Evolutionary conservation across 495 filamentous ascomycete genomes (phyloP).

Genomic region (Aspergillus nanangensis): DNA sequence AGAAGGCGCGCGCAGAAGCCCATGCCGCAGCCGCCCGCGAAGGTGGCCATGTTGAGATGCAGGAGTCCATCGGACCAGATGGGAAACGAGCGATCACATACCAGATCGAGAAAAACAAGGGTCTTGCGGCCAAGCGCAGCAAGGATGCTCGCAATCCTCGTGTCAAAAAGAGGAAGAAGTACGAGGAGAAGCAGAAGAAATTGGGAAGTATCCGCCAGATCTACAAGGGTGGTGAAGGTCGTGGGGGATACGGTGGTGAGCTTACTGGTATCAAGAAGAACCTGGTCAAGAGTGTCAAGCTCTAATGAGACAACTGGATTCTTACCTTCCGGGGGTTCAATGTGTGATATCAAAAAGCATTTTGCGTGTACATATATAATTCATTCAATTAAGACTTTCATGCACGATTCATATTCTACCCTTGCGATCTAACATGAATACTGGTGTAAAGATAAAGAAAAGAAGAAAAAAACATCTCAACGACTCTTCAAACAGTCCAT

Average conservation of each 20-base stretch:
- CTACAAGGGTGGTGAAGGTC: constrained; percentile 83
- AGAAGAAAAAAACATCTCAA: too few species aligned
- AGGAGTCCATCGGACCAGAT: constrained; percentile 61
- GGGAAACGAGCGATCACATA: constrained; percentile 89
- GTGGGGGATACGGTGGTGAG: constrained; percentile 87
- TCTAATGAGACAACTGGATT: constrained; percentile 44
- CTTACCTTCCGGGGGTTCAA: constrained; percentile 29
- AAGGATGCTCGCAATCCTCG: constrained; percentile 92
- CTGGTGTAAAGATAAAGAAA: too few species aligned
- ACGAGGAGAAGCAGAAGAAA: constrained; percentile 92
- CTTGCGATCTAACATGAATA: too few species aligned
- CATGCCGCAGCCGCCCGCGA: constrained; percentile 48
- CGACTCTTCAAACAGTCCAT: too few species aligned
- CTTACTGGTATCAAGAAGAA: constrained; percentile 92
- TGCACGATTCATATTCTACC: too few species aligned
- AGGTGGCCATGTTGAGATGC: constrained; percentile 51
- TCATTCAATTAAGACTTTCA: too few species aligned
- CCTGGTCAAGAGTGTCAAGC: constrained; percentile 88
- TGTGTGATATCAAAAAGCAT: constrained; percentile 20
- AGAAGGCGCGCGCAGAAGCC: constrained; percentile 57
- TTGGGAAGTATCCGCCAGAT: constrained; percentile 73
- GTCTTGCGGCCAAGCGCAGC: constrained; percentile 78
- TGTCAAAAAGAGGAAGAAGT: constrained; percentile 97
- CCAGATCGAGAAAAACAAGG: constrained; percentile 95
- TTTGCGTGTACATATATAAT: constrained; percentile 22